phyloP scores from a whole-genome alignment of 2,329 filamentous ascomycete genomes.

The Aureobasidium uvarum region DNA sequence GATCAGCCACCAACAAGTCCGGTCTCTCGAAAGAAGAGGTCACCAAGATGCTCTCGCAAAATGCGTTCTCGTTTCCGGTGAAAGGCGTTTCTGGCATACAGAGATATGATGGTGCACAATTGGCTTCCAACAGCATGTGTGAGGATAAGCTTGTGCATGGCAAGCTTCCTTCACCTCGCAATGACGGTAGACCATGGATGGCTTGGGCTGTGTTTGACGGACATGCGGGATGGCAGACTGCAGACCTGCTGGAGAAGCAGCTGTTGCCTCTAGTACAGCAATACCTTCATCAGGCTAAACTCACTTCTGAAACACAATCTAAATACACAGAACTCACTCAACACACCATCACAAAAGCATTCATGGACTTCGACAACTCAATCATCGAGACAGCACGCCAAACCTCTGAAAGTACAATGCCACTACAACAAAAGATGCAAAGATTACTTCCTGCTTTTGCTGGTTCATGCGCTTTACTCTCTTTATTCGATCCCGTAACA shows the following conservation, averaged over 20 bases:
- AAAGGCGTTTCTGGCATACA: neutral
- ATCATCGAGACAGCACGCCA: slow-evolving; percentile 32
- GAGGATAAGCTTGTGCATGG: slow-evolving; percentile 23
- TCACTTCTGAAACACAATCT: slow-evolving; percentile 31
- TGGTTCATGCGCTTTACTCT: slow-evolving; percentile 64
- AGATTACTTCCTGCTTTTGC: slow-evolving; percentile 44
- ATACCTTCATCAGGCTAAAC: slow-evolving; percentile 29
- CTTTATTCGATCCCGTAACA: slow-evolving; percentile 58
- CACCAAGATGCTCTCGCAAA: slow-evolving; percentile 1
- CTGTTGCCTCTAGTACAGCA: slow-evolving; percentile 33
- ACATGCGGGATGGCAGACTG: slow-evolving; percentile 39
- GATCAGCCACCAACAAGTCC: too few species aligned
- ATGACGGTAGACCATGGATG: slow-evolving; percentile 32
- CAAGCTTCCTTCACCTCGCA: neutral
- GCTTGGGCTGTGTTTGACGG: slow-evolving; percentile 46
- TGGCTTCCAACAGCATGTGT: slow-evolving; percentile 24
- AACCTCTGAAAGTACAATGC: neutral
- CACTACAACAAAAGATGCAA: slow-evolving; percentile 12
- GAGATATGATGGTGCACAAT: slow-evolving; percentile 12
- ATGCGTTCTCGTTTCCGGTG: neutral
- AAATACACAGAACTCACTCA: slow-evolving; percentile 37
- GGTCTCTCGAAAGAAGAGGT: neutral
- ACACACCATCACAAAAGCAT: slow-evolving; percentile 42
- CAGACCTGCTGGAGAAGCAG: slow-evolving; percentile 33
- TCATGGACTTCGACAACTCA: slow-evolving; percentile 43